A percentile compares a stretch with the other conserved stretches of the same genome.
phyloP scores from a whole-genome alignment of 192 early-diverging fungal species.

The Linnemannia hyalina region DNA sequence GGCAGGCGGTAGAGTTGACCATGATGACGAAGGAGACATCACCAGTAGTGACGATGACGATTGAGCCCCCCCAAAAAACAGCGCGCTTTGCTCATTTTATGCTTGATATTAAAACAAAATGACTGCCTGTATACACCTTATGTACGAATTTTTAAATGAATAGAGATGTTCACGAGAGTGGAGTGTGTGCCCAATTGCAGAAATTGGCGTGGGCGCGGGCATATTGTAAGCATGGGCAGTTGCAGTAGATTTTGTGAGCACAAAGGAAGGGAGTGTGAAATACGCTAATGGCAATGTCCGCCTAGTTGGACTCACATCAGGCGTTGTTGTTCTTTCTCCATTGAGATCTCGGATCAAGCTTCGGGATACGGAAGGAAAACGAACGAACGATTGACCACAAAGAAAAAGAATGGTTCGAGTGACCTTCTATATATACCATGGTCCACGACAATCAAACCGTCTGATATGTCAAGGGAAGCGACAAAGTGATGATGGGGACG shows the following conservation, averaged over 20 bases:
- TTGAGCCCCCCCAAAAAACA: slow-evolving; percentile 2
- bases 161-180: no score
- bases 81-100: no score
- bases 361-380: neutral
- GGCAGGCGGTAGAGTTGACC: slow-evolving; percentile 18
- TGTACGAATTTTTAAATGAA: no score
- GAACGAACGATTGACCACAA: neutral
- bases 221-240: neutral
- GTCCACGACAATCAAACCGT: neutral
- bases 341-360: neutral
- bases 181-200: no score
- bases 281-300: neutral
- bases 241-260: neutral
- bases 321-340: no score
- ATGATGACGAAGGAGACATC: slow-evolving; percentile 27
- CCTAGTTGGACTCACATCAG: neutral
- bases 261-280: neutral
- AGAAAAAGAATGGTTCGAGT: no score
- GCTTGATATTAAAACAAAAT: no score
- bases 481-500: no score
- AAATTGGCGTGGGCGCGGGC: neutral
- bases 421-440: no score
- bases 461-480: neutral
- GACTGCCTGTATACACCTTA: no score
- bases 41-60: slow-evolving; percentile 47